Conservation (phyloP, 2,329 filamentous ascomycete species). For the Madurella fahalii region DNA sequence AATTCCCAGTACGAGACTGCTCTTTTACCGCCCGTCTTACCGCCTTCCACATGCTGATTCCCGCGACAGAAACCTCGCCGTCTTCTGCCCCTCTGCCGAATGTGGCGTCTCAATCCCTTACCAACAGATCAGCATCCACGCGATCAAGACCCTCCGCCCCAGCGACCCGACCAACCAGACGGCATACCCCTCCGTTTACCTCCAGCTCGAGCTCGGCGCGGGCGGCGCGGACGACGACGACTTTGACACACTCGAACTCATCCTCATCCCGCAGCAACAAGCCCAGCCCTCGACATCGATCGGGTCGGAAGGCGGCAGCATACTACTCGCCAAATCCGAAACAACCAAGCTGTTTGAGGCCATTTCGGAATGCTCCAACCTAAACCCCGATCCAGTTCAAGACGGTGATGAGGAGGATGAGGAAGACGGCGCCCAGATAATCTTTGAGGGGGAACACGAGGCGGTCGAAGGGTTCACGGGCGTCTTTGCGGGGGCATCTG, state of each 20-base stretch:
- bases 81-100: constrained; percentile 57
- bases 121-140: constrained; percentile 70
- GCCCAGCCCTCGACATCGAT: constrained; percentile 2
- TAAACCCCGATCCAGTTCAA: constrained; percentile 66
- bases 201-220: constrained; percentile 64
- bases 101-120: constrained; percentile 68
- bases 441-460: constrained; percentile 55
- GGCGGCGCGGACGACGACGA: constrained; percentile 58
- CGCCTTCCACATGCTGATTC: not conserved
- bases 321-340: constrained; percentile 27
- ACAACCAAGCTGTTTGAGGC: constrained; percentile 59
- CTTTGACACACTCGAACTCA: constrained; percentile 63
- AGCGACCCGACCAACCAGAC: constrained; percentile 27
- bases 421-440: constrained; percentile 34
- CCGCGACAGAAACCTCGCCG: constrained; percentile 48
- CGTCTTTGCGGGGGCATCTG: constrained; percentile 36
- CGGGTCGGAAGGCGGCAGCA: constrained; percentile 20
- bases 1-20: constrained; percentile 49
- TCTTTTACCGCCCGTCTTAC: not conserved
- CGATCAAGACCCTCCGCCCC: constrained; percentile 57
- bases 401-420: constrained; percentile 54
- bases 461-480: constrained; percentile 55
- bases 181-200: constrained; percentile 53
- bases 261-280: constrained; percentile 50
- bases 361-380: constrained; percentile 68